Evolutionary conservation across 257 asterid genomes (phyloP), one percentile per base, ranked within the genome.

Genomic region (Dorcoceras hygrometricum): DNA sequence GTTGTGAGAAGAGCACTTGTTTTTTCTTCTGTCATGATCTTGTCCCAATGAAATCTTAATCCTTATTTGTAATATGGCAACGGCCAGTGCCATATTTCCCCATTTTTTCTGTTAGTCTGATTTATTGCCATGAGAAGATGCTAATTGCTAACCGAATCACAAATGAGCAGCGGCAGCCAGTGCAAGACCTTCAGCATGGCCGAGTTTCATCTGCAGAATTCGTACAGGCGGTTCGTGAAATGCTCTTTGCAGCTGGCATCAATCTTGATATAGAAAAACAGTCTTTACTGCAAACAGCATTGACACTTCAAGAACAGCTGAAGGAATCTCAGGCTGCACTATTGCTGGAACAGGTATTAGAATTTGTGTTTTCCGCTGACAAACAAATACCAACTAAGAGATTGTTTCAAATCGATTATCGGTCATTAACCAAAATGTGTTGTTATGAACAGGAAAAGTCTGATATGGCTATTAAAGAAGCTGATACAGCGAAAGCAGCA

Each of bases 221-320:
- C 69, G 97, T 92, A 67, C 96, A 86, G 78, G 97, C 98, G 53
- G 97, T 92, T 71, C 95, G 86, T 75, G 98, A 92, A 73, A 87
- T 92, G 98, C 97, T 92, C 77, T 86, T 87, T 71, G 85, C 97
- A 23, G 98, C 96, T 68, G 98, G 96, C 69, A 83, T 92, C 73
- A 86, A 72, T 80, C 81, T 89, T 61, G 94, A 89, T 71, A 79
- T 83, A 7, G 97, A 89, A 83, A 87, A 83, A 71, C 98, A 87
- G 79, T 77, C 96, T 16, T 82, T 92, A 61, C 61, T 92, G 73
- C 86, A 84, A 73, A 75, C 82, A 62, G 69, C 96, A 24, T 76
- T 92, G 74, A 89, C 95, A 23, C 77, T 92, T 77, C 86, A 89
- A 75, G 97, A 87, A 77, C 95, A 89, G 74, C 87, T 89, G 36